Evolutionary conservation across 192 early-diverging fungal genomes (phyloP), one percentile per base, ranked within the genome.

Genomic region (Phycomyces blakesleeanus): DNA sequence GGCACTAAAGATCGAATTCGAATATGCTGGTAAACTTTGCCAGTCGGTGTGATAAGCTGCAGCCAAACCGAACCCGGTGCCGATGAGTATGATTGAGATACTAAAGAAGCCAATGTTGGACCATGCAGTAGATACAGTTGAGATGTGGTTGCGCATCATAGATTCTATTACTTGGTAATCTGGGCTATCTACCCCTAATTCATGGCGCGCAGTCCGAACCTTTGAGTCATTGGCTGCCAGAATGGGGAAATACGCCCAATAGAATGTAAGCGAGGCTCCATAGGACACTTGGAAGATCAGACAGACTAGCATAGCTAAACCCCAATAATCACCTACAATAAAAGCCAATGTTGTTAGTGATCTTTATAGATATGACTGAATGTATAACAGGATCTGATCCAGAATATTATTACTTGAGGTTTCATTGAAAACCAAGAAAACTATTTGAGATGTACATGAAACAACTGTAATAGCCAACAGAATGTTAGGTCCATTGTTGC

Each of bases 31-130:
- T 41, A 8, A 6, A 18, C 44, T 51, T 44, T 55, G 57, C 65
- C 38, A 21, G 24, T 5, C 51, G 39, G 52, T 67, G 51, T 57
- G 25, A 34, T 54, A 38, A 51, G 22, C 18, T 51, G 40, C 44
- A 47, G 44, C 12, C 44, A 47, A 12, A n/a, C 44, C 44, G 18
- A n/a, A 47, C 4, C 15, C 44, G 27, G 51, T 18, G 5, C 59
- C 59, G 8, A 47, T 37, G 3, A 61, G 26, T 21, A 61, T 0
- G 12, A 72, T 37, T 20, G 62, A 47, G 39, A 71, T 63, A 38
- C 76, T 54, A 34, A 71, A 68, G 60, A 71, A 78, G 7, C 76
- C 76, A 55, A 80, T 66, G 51, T 80, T 80, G 59, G 72, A 75
- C 59, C 64, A 75, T 12, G 67, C 65, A 12, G 78, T 80, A 6